A percentile compares a stretch with the other conserved stretches of the same genome.
Evolutionary conservation across 1,284 basidiomycete genomes (phyloP).

Genomic region (Anthracocystis setariae): DNA sequence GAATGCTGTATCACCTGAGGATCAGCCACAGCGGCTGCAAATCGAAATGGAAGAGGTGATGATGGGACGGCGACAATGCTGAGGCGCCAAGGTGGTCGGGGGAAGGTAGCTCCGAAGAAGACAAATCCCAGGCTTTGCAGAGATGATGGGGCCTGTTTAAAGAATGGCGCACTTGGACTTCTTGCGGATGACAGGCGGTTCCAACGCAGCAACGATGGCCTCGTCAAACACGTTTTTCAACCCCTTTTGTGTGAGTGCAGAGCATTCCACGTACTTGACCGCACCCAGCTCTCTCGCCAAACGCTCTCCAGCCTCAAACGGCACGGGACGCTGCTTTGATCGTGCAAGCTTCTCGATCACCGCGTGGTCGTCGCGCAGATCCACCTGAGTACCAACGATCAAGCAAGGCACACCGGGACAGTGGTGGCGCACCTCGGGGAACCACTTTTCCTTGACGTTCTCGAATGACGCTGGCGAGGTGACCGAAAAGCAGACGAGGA

Average conservation of each 20-base stretch:
- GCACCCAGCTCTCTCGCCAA: conserved; percentile 94
- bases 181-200: conserved; percentile 89
- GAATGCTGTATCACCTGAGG: too few species aligned
- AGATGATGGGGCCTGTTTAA: conserved; percentile 69
- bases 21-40: too few species aligned
- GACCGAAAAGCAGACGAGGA: conserved; percentile 99
- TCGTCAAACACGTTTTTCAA: conserved; percentile 99
- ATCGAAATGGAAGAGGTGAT: too few species aligned
- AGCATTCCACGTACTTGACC: conserved; percentile 99
- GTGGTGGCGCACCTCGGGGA: conserved; percentile 99
- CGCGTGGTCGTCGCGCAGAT: conserved; percentile 90
- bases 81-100: not conserved
- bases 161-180: conserved; percentile 83
- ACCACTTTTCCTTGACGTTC: conserved; percentile 99
- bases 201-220: conserved; percentile 98
- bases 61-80: not conserved
- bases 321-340: conserved; percentile 94
- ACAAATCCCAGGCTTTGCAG: not conserved
- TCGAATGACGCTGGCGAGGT: conserved; percentile 98
- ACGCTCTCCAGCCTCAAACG: conserved; percentile 87
- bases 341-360: conserved; percentile 93
- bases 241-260: conserved; percentile 97
- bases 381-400: conserved; percentile 98
- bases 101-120: conserved; percentile 7
- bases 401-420: conserved; percentile 99